Base-by-base conservation (phyloP, 768 basidiomycete species). In the Suillus spraguei region DNA sequence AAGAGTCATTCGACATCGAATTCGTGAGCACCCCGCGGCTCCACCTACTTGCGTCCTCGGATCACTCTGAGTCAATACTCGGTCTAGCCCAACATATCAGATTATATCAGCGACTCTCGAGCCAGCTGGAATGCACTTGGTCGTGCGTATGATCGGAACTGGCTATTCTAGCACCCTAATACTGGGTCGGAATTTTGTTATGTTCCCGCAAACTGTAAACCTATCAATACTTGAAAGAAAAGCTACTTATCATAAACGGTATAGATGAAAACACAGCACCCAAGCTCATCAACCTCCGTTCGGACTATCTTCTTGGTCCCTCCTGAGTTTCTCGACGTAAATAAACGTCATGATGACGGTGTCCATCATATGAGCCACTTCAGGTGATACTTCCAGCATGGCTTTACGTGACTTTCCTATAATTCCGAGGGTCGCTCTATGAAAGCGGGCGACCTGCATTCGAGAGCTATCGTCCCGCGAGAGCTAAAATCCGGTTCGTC, bases 401-500 rank as follows among this genome's bases (percentile, higher is more conserved):
- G 61, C 62, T n/a, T 60, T 47, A 13, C 54, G 49, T 16, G 36
- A 49, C 17, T 20, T 44, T 20, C 65, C 65, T 38, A 67, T 58
- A 17, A 67, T 59, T 28, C 61, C 65, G 13, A 63, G 22, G 9
- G 55, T 56, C 55, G 38, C 55, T 16, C 62, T 64, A 54, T 67
- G 62, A 41, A 67, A 72, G 42, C 72, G 64, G n/a, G 68, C 71
- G 8, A 77, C 59, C 54, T 69, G 66, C 20, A 62, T 60, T 10
- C 56, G 61, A 22, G 64, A 35, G 10, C 0, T 44, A 2, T 74
- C 67, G 35, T 76, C 49, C 3, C 55, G 66, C 1, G 68, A 75
- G 38, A 39, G 55, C 54, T 58, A 2, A 17, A 41, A 58, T 38
- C 2, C 20, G 17, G 20, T 3, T 10, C 42, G 9, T 46, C 44